Percentiles rank a stretch among this genome's conserved stretches.
These are phyloP conservation scores for Colletotrichum cereale DNA, from an alignment of 2,329 filamentous ascomycete species.

Conservation along the genomic window DNA sequence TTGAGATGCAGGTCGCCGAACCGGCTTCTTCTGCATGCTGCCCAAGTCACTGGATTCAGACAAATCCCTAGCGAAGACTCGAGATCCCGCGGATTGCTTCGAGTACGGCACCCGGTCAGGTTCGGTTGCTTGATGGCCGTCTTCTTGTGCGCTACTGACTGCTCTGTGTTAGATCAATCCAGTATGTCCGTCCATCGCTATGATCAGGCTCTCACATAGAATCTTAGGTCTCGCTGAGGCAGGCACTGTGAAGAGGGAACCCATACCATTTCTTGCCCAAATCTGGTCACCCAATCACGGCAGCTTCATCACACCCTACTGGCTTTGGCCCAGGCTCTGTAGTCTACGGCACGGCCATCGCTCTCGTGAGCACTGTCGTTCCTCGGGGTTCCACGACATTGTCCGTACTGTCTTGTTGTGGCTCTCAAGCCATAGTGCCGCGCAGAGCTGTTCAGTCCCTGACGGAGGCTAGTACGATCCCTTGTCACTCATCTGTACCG, in stretches of 20 bases:
- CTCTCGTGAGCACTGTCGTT: not conserved
- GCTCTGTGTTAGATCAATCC: too few species aligned
- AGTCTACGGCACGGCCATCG: not conserved
- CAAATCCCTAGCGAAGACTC: not conserved
- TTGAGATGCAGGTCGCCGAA: constrained; percentile 19
- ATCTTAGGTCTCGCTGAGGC: not conserved
- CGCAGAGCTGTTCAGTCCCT: not conserved
- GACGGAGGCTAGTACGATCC: not conserved
- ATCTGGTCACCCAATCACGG: not conserved
- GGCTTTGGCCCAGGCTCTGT: not conserved
- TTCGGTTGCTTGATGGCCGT: not conserved
- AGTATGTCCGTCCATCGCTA: not conserved
- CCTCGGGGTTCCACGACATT: not conserved
- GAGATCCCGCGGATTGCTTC: not conserved
- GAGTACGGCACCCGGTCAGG: not conserved
- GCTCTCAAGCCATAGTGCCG: not conserved
- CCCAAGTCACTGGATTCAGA: constrained; percentile 32
- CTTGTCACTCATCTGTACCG: not conserved
- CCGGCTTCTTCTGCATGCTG: constrained; percentile 28
- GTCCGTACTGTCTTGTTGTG: not conserved
- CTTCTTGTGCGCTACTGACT: not conserved
- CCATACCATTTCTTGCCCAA: not conserved
- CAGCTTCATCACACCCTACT: not conserved
- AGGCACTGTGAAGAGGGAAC: not conserved
- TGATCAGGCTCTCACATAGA: not conserved